phyloP scores from a whole-genome alignment of 257 asterid species.

The Nicotiana noctiflora region DNA sequence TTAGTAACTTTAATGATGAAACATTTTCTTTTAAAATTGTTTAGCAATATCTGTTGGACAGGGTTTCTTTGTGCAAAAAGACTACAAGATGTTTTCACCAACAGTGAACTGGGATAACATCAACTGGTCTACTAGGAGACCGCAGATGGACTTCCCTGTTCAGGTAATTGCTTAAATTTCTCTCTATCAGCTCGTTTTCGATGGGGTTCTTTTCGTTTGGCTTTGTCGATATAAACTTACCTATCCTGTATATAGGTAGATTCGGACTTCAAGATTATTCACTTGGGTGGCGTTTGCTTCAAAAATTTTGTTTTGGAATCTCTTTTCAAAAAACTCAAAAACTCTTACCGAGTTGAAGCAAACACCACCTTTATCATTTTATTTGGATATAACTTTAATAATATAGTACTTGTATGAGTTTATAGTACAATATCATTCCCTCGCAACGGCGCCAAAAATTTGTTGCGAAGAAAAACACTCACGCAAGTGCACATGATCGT shows the following conservation, averaged over 20 bases:
- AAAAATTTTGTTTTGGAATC: background rate
- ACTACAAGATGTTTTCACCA: constrained; percentile 98
- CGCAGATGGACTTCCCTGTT: constrained; percentile 93
- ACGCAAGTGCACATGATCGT: no score
- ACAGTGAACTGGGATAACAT: constrained; percentile 94
- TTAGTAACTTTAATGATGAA: constrained; percentile 9
- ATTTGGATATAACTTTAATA: background rate
- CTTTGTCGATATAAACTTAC: background rate
- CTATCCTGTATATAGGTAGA: background rate
- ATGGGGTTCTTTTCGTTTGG: background rate
- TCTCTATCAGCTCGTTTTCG: background rate
- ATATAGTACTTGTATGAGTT: background rate
- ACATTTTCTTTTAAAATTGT: constrained; percentile 7
- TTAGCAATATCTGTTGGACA: constrained; percentile 25
- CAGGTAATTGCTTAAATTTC: constrained; percentile 45
- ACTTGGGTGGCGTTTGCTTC: background rate
- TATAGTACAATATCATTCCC: no score
- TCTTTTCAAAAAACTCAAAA: background rate
- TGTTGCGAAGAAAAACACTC: no score
- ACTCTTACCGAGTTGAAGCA: background rate
- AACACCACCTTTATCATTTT: background rate
- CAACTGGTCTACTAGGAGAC: constrained; percentile 82
- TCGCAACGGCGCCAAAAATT: no score
- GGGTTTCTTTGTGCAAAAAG: constrained; percentile 98
- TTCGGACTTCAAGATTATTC: background rate